Percentiles rank a stretch among this genome's conserved stretches.
phyloP scores from a whole-genome alignment of 1,284 basidiomycete genomes.

The Termitomyces sp. region DNA sequence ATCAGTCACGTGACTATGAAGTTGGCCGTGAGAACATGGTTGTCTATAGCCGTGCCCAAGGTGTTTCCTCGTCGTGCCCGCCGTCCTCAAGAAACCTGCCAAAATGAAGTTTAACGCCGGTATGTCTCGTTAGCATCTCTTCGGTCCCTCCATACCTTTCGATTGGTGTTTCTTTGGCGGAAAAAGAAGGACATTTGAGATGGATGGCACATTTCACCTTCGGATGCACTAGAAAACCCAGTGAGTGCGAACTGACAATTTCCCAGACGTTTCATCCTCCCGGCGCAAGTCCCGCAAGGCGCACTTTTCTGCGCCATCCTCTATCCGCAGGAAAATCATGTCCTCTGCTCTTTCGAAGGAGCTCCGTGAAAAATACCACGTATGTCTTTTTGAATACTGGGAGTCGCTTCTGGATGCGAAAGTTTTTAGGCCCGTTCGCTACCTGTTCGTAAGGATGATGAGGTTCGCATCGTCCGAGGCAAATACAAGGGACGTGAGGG shows the following conservation, averaged over 20 bases:
- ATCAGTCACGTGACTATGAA: constrained; percentile 21
- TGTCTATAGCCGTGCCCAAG: constrained; percentile 13
- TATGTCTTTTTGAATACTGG: constrained; percentile 37
- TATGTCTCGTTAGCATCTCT: constrained; percentile 38
- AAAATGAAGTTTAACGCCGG: constrained; percentile 78
- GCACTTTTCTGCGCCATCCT: constrained; percentile 92
- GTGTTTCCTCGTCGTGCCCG: constrained; percentile 36
- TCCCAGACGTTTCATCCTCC: constrained; percentile 76
- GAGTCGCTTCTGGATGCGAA: not conserved
- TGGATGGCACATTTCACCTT: constrained; percentile 46
- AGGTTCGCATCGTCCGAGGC: constrained; percentile 93
- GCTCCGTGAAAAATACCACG: constrained; percentile 88
- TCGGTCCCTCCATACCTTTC: constrained; percentile 13
- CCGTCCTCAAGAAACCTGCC: constrained; percentile 52
- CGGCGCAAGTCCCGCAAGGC: constrained; percentile 97
- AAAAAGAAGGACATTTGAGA: constrained; percentile 29
- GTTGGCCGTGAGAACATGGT: constrained; percentile 29
- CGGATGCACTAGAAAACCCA: constrained; percentile 39
- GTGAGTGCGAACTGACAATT: constrained; percentile 27
- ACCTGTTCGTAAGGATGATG: constrained; percentile 97
- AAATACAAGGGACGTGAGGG: constrained; percentile 99
- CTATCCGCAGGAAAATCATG: constrained; percentile 96
- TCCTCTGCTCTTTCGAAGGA: constrained; percentile 95
- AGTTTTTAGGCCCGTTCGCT: constrained; percentile 59
- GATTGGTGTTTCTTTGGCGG: constrained; percentile 21